phyloP scores from a whole-genome alignment of 192 early-diverging fungal genomes.

The Coemansia sp. region DNA sequence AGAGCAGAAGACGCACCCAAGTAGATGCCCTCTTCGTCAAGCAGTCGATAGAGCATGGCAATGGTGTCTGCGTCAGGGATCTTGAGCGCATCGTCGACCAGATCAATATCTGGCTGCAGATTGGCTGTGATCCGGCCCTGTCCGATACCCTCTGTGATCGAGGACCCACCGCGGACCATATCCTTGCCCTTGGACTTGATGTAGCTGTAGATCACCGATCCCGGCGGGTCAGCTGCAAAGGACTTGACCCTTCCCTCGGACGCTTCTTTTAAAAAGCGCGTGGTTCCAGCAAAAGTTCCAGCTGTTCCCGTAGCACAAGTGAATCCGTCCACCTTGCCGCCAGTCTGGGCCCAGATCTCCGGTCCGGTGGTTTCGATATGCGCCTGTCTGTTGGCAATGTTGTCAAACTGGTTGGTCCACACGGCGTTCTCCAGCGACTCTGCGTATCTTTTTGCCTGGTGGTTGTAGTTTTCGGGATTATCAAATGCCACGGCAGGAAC shows the following conservation, averaged over 20 bases:
- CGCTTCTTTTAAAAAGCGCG: slow-evolving; percentile 77
- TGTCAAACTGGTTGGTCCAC: slow-evolving; percentile 98
- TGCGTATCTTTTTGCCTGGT: slow-evolving; percentile 85
- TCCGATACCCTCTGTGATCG: slow-evolving; percentile 95
- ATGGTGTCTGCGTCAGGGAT: slow-evolving; percentile 82
- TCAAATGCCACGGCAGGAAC: slow-evolving; percentile 92
- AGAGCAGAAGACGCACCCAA: slow-evolving; percentile 89
- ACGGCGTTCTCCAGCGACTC: slow-evolving; percentile 77
- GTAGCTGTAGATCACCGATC: slow-evolving; percentile 86
- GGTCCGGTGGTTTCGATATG: slow-evolving; percentile 96
- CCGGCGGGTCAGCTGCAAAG: slow-evolving; percentile 90
- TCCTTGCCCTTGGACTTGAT: slow-evolving; percentile 68
- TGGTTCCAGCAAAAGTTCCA: slow-evolving; percentile 85
- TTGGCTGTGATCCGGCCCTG: slow-evolving; percentile 94
- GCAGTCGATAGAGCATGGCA: slow-evolving; percentile 81
- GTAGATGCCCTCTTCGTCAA: slow-evolving; percentile 94
- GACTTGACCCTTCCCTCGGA: slow-evolving; percentile 69
- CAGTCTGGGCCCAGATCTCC: slow-evolving; percentile 87
- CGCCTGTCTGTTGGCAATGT: slow-evolving; percentile 84
- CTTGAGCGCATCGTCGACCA: slow-evolving; percentile 81
- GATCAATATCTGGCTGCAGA: slow-evolving; percentile 72
- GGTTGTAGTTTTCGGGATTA: slow-evolving; percentile 92
- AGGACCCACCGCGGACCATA: slow-evolving; percentile 72
- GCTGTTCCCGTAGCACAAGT: slow-evolving; percentile 91
- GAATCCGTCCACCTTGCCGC: slow-evolving; percentile 82